A percentile compares a stretch with the other conserved stretches of the same genome.
These are phyloP conservation scores for Linnemannia zychae DNA, from an alignment of 192 early-diverging fungal species.

Conservation along the genomic window DNA sequence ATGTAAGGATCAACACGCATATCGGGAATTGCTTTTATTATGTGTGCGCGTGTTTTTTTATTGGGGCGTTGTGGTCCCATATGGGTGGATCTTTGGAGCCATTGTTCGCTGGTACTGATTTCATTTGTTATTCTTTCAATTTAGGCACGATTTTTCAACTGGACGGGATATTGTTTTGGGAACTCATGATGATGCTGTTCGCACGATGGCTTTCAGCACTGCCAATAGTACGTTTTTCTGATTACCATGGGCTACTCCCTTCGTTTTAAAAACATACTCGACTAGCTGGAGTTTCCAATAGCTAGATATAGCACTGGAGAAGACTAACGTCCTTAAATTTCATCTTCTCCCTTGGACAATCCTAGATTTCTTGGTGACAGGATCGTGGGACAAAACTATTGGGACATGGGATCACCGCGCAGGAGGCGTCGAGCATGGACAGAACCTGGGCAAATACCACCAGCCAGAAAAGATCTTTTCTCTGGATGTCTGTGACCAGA, in stretches of 20 bases:
- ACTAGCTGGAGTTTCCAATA: too few species aligned
- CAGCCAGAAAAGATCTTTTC: slow-evolving; percentile 88
- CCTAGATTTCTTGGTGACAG: slow-evolving; percentile 79
- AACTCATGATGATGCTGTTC: slow-evolving; percentile 83
- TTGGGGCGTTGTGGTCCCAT: too few species aligned
- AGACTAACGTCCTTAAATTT: background rate
- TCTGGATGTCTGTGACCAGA: slow-evolving; percentile 81
- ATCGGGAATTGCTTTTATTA: too few species aligned
- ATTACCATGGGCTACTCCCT: background rate
- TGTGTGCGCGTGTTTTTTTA: background rate
- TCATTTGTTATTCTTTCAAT: background rate
- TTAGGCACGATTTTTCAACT: slow-evolving; percentile 76
- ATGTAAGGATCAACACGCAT: slow-evolving; percentile 60
- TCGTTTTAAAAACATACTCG: background rate
- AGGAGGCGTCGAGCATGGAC: slow-evolving; percentile 37
- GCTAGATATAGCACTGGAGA: too few species aligned
- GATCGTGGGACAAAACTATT: slow-evolving; percentile 94
- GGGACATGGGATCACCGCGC: slow-evolving; percentile 82
- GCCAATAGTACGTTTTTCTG: slow-evolving; percentile 55
- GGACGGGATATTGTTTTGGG: slow-evolving; percentile 73
- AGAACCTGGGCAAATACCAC: slow-evolving; percentile 55
- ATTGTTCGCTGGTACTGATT: background rate
- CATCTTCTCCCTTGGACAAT: background rate
- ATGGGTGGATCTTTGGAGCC: too few species aligned
- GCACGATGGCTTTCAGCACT: slow-evolving; percentile 72